Percentiles rank a stretch among this genome's conserved stretches.
These are phyloP conservation scores for Dendryphion nanum DNA, from an alignment of 2,329 filamentous ascomycete species.

Conservation along the genomic window DNA sequence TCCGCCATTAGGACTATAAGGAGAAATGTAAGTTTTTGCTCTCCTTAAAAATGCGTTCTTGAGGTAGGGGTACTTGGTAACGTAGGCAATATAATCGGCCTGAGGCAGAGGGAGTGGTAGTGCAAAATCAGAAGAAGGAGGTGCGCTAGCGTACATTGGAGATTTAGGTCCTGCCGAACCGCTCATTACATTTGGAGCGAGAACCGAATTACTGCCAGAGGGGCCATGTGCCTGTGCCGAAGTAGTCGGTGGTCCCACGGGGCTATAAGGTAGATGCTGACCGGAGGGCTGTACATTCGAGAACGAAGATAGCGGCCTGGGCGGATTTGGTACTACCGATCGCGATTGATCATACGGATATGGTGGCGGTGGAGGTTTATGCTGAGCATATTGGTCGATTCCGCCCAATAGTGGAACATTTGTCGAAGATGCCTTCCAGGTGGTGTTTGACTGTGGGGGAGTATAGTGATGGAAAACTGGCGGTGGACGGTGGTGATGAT, in stretches of 20 bases:
- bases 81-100: constrained; percentile 42
- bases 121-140: constrained; percentile 37
- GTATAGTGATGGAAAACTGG: constrained; percentile 9
- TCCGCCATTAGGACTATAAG: constrained; percentile 44
- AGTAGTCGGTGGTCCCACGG: background rate
- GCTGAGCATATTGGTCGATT: constrained; percentile 28
- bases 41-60: constrained; percentile 45
- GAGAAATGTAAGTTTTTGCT: constrained; percentile 48
- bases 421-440: constrained; percentile 23
- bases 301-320: background rate
- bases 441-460: constrained; percentile 18
- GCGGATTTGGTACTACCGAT: background rate
- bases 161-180: constrained; percentile 31
- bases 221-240: background rate
- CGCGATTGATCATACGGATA: constrained; percentile 21
- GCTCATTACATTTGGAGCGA: constrained; percentile 11
- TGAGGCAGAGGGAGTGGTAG: constrained; percentile 29
- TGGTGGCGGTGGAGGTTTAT: constrained; percentile 18
- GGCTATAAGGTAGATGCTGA: too few relatives aligned
- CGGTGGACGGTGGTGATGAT: constrained; percentile 20
- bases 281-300: background rate
- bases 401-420: constrained; percentile 19
- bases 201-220: too few relatives aligned
- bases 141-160: constrained; percentile 38
- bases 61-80: constrained; percentile 47